Conservation (phyloP, 805 yeast genomes). For the Ogataea trehalophila region DNA sequence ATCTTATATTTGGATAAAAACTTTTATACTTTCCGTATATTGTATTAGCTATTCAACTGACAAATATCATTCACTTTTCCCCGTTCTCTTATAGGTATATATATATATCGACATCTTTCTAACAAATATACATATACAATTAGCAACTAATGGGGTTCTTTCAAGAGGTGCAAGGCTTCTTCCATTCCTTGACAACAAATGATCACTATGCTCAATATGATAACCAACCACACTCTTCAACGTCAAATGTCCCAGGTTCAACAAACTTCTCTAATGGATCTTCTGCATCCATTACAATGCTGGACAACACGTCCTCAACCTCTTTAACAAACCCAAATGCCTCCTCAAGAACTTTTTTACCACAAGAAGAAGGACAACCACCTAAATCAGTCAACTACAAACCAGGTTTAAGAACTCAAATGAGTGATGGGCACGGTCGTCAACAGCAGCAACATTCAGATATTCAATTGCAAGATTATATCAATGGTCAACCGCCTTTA, state of each 20-base stretch:
- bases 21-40: no score
- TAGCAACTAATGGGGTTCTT: constrained; percentile 23
- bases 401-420: constrained; percentile 35
- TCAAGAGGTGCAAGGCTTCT: constrained; percentile 31
- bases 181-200: constrained; percentile 49
- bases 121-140: not conserved
- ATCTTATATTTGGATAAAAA: no score
- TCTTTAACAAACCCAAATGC: constrained; percentile 36
- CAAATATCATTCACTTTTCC: no score
- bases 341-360: constrained; percentile 34
- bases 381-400: constrained; percentile 37
- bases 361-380: constrained; percentile 8
- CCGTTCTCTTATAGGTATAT: no score
- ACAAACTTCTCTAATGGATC: constrained; percentile 16
- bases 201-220: constrained; percentile 58
- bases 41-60: no score
- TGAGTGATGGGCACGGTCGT: constrained; percentile 31
- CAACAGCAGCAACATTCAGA: constrained; percentile 37
- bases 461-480: constrained; percentile 41
- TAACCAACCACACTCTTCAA: constrained; percentile 22
- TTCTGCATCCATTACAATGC: constrained; percentile 26
- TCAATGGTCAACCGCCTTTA: constrained; percentile 44
- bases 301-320: constrained; percentile 28
- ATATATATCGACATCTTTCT: not conserved
- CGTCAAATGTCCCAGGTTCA: constrained; percentile 20